Evolutionary conservation across 2,329 filamentous ascomycete species (phyloP), one percentile per base, ranked within the genome.

Genomic region (Allantophomopsis cytisporea): DNA sequence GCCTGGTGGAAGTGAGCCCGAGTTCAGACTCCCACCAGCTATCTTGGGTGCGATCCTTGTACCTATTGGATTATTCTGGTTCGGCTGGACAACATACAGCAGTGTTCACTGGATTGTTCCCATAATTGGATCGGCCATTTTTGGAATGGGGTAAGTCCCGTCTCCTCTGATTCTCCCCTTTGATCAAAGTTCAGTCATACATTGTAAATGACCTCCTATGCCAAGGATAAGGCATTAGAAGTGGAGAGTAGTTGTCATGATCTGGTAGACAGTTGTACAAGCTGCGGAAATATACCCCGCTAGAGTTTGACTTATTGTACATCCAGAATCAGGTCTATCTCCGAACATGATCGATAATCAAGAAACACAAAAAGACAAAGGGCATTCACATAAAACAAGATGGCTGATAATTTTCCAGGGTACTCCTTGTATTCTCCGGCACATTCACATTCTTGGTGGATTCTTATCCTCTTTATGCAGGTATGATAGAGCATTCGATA

Each of bases 361-460:
- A 8, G 23, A 28, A 28, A 12, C 23, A 28, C 23, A 12, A 28
- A 28, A 28, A 28, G 23, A 28, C 10, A 12, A 28, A 28, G 23
- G 23, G 23, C 11, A 10, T 28, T 28, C 23, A 28, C 11, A 28
- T 28, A 4, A 28, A 28, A 28, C 23, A 28, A 8, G 8, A 28
- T 28, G 23, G 23, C 23, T 28, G 23, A 28, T 12, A 28, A 6
- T 28, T 28, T 28, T 28, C 5, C 23, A 28, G 23, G 23, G 23
- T 28, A 28, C 71, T 94, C 43, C 71, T 93, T 42, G 76, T 82
- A 21, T 95, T 85, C 60, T 80, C 76, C 41, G 85, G 86, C 39
- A 76, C 93, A 47, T 94, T 94, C 59, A 93, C 86, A 11, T 94
- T 93, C 61, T 46, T 57, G 60, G 80, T 84, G 48, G 83, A 86